These are phyloP conservation scores for Actinomortierella wolfii DNA, from an alignment of 371 early-diverging fungal genomes.

Conservation along the genomic window DNA sequence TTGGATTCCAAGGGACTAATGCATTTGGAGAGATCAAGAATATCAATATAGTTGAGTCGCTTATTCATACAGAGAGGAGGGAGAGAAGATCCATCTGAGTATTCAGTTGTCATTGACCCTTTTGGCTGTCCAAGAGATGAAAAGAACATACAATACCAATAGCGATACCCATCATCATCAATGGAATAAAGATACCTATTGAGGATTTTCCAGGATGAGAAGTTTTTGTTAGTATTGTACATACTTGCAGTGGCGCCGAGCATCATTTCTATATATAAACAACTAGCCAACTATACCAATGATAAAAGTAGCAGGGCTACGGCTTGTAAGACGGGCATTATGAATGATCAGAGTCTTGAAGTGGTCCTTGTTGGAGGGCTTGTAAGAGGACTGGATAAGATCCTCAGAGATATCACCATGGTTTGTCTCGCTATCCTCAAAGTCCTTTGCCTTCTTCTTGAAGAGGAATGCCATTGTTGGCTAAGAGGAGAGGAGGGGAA, in stretches of 20 bases:
- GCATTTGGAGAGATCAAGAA: background rate
- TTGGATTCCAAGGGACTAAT: constrained; percentile 37
- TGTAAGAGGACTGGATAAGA: constrained; percentile 33
- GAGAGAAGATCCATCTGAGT: background rate
- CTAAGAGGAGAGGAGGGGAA: background rate
- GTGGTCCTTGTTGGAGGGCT: constrained; percentile 36
- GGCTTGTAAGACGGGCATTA: constrained; percentile 20
- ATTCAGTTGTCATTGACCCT: background rate
- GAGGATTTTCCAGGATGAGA: no score
- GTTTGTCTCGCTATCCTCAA: constrained; percentile 1
- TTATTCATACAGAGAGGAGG: background rate
- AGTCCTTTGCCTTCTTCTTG: background rate
- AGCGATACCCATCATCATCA: constrained; percentile 40
- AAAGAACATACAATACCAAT: constrained; percentile 36
- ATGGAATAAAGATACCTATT: constrained; percentile 15
- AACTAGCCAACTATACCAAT: constrained; percentile 9
- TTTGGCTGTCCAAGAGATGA: background rate
- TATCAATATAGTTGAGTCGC: background rate
- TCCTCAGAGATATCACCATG: constrained; percentile 24
- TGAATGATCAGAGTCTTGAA: constrained; percentile 24
- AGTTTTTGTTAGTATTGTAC: no score
- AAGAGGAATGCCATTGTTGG: background rate
- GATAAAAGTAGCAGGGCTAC: constrained; percentile 23
- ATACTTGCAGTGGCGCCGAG: no score
- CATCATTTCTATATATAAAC: no score